Conservation (phyloP, 2,329 filamentous ascomycete species). For the Diaporthe sp. region DNA sequence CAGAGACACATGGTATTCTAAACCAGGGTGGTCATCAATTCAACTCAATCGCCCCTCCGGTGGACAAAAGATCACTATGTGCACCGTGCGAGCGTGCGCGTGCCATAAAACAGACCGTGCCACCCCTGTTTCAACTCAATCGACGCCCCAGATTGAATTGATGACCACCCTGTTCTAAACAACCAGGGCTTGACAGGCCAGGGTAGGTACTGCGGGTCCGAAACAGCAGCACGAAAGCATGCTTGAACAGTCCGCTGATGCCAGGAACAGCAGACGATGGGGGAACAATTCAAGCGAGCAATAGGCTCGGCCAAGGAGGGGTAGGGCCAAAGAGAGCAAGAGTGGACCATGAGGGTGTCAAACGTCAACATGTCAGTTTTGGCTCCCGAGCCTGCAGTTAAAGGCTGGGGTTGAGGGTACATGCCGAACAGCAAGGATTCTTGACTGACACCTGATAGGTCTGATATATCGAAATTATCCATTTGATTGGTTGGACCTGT, state of each 20-base stretch:
- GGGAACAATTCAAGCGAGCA: conserved; percentile 1
- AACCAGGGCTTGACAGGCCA: conserved; percentile 9
- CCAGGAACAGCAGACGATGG: conserved; percentile 26
- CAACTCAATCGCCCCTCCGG: no score
- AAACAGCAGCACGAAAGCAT: not conserved
- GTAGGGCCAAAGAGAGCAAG: not conserved
- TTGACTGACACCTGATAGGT: conserved; percentile 33
- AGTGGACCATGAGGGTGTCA: conserved; percentile 12
- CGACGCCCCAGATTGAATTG: no score
- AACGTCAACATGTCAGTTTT: no score
- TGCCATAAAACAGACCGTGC: no score
- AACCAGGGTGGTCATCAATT: no score
- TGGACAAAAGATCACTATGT: no score
- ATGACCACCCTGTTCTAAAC: no score
- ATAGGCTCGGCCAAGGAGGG: conserved; percentile 11
- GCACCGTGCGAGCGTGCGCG: no score
- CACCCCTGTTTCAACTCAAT: no score
- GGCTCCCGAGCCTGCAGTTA: no score
- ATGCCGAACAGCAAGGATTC: conserved; percentile 33
- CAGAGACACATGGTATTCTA: not conserved
- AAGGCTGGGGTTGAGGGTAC: conserved; percentile 33
- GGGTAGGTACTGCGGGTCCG: conserved; percentile 27
- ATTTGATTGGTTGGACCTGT: conserved; percentile 31
- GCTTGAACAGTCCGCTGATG: conserved; percentile 16
- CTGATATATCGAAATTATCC: conserved; percentile 32